Percentiles rank a stretch among this genome's conserved stretches.
Conservation (phyloP, 331 rosid genomes). For the Prunus yedoensis region DNA sequence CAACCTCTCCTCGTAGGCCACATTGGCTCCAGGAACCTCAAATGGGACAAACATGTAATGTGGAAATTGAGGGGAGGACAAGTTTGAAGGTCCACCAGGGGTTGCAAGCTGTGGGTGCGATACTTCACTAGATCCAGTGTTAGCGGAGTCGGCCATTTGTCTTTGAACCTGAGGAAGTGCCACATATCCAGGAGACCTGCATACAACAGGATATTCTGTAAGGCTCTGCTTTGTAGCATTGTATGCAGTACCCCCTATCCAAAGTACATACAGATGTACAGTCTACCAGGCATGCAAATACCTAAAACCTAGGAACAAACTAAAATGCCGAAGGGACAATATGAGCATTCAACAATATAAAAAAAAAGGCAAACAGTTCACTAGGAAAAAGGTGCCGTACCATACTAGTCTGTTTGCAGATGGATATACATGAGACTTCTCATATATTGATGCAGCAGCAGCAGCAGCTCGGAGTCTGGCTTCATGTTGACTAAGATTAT, state of each 20-base stretch:
- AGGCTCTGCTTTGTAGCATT: slow-evolving; percentile 11
- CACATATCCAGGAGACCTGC: slow-evolving; percentile 70
- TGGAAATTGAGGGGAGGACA: slow-evolving; percentile 47
- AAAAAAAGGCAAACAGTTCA: slow-evolving; percentile 6
- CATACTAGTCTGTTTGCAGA: slow-evolving; percentile 61
- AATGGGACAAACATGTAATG: slow-evolving; percentile 47
- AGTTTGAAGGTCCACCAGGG: slow-evolving; percentile 54
- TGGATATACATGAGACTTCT: slow-evolving; percentile 90
- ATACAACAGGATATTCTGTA: slow-evolving; percentile 12
- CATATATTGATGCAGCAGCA: slow-evolving; percentile 84
- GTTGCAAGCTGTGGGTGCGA: slow-evolving; percentile 35
- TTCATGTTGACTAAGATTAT: slow-evolving; percentile 67
- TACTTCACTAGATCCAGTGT: slow-evolving; percentile 40
- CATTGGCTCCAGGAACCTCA: slow-evolving; percentile 29
- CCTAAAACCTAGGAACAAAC: neutral
- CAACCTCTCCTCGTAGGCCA: slow-evolving; percentile 40
- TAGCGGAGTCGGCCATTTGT: slow-evolving; percentile 39
- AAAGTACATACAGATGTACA: neutral
- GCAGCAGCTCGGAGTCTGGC: slow-evolving; percentile 93
- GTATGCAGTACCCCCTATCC: neutral
- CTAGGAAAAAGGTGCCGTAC: slow-evolving; percentile 40
- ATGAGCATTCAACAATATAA: neutral
- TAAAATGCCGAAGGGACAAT: neutral
- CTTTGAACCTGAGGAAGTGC: slow-evolving; percentile 48
- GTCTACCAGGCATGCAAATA: neutral